A percentile compares a stretch with the other conserved stretches of the same genome.
These are phyloP conservation scores for Penicillium sp. DNA, from an alignment of 2,329 filamentous ascomycete species.

Conservation along the genomic window DNA sequence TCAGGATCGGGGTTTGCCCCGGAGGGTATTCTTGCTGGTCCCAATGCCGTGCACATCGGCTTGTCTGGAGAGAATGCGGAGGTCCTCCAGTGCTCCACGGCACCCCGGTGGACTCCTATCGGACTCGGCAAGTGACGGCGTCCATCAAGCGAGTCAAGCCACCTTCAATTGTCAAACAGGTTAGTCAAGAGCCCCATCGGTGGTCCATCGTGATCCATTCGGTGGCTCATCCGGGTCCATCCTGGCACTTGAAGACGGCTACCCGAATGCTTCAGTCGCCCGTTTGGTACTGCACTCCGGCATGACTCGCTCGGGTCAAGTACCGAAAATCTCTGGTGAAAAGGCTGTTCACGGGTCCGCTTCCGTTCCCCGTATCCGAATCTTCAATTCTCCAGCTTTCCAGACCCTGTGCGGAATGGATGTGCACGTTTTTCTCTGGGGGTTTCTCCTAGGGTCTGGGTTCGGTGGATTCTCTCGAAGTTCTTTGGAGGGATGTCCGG, in stretches of 20 bases:
- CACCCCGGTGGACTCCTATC: slow-evolving; percentile 18
- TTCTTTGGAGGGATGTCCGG: background rate
- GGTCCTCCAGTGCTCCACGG: slow-evolving; percentile 20
- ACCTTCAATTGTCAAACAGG: slow-evolving; percentile 14
- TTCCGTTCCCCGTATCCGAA: background rate
- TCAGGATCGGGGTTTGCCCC: slow-evolving; percentile 7
- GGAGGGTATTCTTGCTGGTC: slow-evolving; percentile 14
- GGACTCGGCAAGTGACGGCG: slow-evolving; percentile 25
- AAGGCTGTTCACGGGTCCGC: background rate
- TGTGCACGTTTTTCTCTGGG: background rate
- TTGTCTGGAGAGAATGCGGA: slow-evolving; percentile 35
- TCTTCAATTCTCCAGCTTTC: background rate
- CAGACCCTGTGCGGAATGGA: slow-evolving; percentile 6
- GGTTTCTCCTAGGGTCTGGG: background rate
- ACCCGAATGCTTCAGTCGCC: slow-evolving; percentile 17
- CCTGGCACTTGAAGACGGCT: slow-evolving; percentile 32
- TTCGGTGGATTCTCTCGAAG: background rate
- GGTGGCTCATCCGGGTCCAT: slow-evolving; percentile 9
- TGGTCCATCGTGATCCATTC: slow-evolving; percentile 1
- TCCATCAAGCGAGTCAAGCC: too few species aligned
- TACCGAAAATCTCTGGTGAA: slow-evolving; percentile 22
- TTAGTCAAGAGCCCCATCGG: slow-evolving; percentile 13
- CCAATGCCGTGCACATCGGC: slow-evolving; percentile 25
- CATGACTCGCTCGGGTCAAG: slow-evolving; percentile 18
- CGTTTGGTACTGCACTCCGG: slow-evolving; percentile 8